phyloP scores from a whole-genome alignment of 495 filamentous ascomycete species.

The Penicillium cosmopolitanum region DNA sequence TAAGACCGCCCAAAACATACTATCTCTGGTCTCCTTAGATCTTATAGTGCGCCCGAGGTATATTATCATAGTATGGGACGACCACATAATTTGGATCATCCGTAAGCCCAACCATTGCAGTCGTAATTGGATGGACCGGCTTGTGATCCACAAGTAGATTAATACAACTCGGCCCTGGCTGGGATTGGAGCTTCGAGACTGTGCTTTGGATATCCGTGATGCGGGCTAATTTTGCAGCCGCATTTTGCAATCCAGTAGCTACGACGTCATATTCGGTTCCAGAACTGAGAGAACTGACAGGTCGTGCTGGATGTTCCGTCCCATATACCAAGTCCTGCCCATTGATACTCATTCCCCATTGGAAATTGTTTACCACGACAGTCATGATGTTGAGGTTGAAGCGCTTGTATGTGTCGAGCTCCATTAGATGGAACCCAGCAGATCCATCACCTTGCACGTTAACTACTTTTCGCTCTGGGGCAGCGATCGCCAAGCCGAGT shows the following conservation, averaged over 20 bases:
- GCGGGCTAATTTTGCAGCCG: slow-evolving; percentile 12
- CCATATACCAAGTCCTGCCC: slow-evolving; percentile 34
- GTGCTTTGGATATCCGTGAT: slow-evolving; percentile 20
- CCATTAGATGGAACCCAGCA: slow-evolving; percentile 35
- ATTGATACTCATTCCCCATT: slow-evolving; percentile 36
- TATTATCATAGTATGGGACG: slow-evolving; percentile 36
- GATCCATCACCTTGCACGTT: slow-evolving; percentile 34
- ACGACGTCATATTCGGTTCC: slow-evolving; percentile 31
- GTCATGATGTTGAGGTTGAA: slow-evolving; percentile 31
- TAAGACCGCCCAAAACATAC: not conserved
- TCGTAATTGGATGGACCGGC: slow-evolving; percentile 33
- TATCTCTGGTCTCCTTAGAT: not conserved
- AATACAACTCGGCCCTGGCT: slow-evolving; percentile 26
- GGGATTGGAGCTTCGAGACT: slow-evolving; percentile 15
- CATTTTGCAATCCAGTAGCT: slow-evolving; percentile 29
- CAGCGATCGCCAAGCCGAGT: slow-evolving; percentile 28
- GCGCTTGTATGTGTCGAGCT: slow-evolving; percentile 34
- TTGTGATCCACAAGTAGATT: slow-evolving; percentile 32
- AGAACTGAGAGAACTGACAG: slow-evolving; percentile 26
- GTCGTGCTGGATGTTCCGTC: slow-evolving; percentile 16
- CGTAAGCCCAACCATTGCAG: slow-evolving; percentile 30
- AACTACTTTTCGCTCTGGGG: slow-evolving; percentile 26
- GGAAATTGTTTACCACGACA: slow-evolving; percentile 32
- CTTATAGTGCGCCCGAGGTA: slow-evolving; percentile 29
- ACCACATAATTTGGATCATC: slow-evolving; percentile 26